Evolutionary conservation across 108 stramenopile genomes (phyloP).

Genomic region (Parmales sp.): DNA sequence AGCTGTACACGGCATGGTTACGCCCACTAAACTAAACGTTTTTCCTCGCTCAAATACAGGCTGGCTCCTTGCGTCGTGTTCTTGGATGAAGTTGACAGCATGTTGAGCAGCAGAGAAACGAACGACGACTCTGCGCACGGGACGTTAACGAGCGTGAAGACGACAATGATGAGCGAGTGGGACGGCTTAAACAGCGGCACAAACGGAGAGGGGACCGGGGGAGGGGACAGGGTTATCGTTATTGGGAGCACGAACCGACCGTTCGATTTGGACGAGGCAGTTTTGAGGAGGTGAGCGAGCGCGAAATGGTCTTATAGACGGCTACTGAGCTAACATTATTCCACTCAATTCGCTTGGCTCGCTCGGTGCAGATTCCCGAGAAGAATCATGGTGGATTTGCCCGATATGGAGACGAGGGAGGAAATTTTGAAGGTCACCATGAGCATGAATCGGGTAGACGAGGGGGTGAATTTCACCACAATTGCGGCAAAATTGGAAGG

Average conservation of each 20-base stretch:
- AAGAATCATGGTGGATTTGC: conserved; percentile 90
- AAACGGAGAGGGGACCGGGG: conserved; percentile 63
- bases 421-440: conserved; percentile 86
- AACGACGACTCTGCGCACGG: conserved; percentile 91
- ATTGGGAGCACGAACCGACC: conserved; percentile 95
- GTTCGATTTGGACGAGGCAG: conserved; percentile 93
- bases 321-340: too few relatives aligned
- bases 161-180: conserved; percentile 94
- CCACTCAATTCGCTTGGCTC: too few relatives aligned
- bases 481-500: conserved; percentile 85
- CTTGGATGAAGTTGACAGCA: conserved; percentile 90
- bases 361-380: conserved; percentile 92
- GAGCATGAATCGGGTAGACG: conserved; percentile 67
- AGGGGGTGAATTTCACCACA: conserved; percentile 68
- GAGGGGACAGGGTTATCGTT: conserved; percentile 79
- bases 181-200: conserved; percentile 88
- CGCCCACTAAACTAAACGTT: too few relatives aligned
- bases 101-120: conserved; percentile 76
- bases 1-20: conserved; percentile 31
- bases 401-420: conserved; percentile 72
- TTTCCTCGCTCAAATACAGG: too few relatives aligned
- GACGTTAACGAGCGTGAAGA: conserved; percentile 93
- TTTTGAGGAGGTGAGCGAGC: too few relatives aligned
- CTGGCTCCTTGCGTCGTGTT: conserved; percentile 92
- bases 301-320: too few relatives aligned